These are phyloP conservation scores for Fusarium fujikuroi DNA, from an alignment of 2,329 filamentous ascomycete genomes.

Conservation along the genomic window DNA sequence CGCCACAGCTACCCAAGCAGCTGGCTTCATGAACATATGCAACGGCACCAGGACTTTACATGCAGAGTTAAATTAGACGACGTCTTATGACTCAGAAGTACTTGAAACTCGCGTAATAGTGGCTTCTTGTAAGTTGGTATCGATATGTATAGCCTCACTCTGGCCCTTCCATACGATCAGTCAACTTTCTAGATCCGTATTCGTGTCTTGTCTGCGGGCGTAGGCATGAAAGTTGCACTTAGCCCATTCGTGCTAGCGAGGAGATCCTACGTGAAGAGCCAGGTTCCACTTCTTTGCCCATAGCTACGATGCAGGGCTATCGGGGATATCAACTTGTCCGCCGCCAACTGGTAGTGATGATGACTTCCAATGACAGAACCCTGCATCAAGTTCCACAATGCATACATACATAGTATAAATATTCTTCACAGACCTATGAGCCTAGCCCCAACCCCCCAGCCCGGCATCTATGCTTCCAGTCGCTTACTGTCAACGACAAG, in stretches of 20 bases:
- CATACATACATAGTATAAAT: too few relatives aligned
- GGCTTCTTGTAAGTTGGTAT: not conserved
- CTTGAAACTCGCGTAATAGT: not conserved
- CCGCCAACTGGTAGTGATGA: not conserved
- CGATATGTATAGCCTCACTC: not conserved
- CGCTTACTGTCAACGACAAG: not conserved
- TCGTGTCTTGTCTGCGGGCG: not conserved
- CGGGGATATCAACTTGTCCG: not conserved
- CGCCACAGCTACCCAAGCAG: not conserved
- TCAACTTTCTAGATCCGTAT: not conserved
- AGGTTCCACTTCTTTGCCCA: not conserved
- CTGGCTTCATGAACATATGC: not conserved
- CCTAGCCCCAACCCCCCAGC: not conserved
- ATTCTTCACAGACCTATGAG: not conserved
- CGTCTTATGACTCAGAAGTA: not conserved
- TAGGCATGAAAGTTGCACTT: not conserved
- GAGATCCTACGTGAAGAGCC: not conserved
- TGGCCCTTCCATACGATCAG: not conserved
- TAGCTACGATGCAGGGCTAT: not conserved
- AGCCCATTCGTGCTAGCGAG: not conserved
- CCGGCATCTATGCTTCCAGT: not conserved
- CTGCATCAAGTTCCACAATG: not conserved
- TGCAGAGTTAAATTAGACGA: not conserved
- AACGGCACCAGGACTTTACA: not conserved
- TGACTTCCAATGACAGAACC: not conserved